phyloP scores from a whole-genome alignment of 495 filamentous ascomycete species.

The Cercophora samala region DNA sequence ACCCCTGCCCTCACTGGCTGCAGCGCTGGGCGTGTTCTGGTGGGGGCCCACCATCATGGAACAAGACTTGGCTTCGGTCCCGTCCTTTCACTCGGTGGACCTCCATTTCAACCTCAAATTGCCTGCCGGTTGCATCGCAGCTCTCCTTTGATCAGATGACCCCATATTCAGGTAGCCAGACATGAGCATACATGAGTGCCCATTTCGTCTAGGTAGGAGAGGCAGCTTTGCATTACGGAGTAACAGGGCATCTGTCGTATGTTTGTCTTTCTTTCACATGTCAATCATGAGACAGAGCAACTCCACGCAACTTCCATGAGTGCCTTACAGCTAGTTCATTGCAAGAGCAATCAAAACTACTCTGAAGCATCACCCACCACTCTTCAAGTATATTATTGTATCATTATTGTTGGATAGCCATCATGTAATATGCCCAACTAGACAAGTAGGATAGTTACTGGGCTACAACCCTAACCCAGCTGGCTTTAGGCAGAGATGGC shows the following conservation, averaged over 20 bases:
- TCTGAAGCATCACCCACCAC: too few species aligned
- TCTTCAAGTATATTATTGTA: too few species aligned
- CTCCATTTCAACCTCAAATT: neutral
- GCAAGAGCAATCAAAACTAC: too few species aligned
- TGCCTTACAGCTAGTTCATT: too few species aligned
- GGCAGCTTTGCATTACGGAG: neutral
- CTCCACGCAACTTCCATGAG: too few species aligned
- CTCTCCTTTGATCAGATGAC: neutral
- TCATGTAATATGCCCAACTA: too few species aligned
- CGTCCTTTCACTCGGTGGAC: neutral
- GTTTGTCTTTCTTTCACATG: neutral
- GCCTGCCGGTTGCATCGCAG: neutral
- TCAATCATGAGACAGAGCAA: neutral
- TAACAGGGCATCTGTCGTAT: too few species aligned
- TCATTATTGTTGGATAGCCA: too few species aligned
- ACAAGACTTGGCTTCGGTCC: constrained; percentile 6
- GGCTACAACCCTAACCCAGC: constrained; percentile 15
- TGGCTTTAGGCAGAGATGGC: neutral
- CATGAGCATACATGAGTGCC: neutral
- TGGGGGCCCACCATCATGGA: neutral
- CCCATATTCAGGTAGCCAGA: neutral
- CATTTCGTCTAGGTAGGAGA: neutral
- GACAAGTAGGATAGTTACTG: neutral
- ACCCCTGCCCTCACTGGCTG: constrained; percentile 18
- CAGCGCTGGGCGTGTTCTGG: constrained; percentile 13